Evolutionary conservation across 257 asterid genomes (phyloP).

Genomic region (Solanum neorickii): DNA sequence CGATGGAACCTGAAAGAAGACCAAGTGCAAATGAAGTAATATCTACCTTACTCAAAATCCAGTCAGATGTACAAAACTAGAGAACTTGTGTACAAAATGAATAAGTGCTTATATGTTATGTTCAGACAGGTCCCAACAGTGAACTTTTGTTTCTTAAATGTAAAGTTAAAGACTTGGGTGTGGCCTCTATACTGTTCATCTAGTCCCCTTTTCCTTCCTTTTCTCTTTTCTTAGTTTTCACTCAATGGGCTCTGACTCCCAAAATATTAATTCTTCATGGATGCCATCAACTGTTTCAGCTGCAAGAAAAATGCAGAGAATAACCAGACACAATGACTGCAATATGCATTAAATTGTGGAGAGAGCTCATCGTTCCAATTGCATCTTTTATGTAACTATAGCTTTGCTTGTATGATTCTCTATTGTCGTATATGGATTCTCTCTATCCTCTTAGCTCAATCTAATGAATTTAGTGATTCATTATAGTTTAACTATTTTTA

Average conservation of each 20-base stretch:
- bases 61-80: conserved; percentile 30
- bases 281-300: background rate
- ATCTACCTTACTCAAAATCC: conserved; percentile 37
- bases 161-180: background rate
- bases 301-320: background rate
- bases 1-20: conserved; percentile 30
- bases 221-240: background rate
- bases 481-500: background rate
- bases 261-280: background rate
- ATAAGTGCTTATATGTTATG: background rate
- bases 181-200: background rate
- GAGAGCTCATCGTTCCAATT: background rate
- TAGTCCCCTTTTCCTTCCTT: background rate
- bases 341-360: background rate
- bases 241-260: background rate
- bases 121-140: background rate
- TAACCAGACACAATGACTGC: background rate
- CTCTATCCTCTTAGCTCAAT: background rate
- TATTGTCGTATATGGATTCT: background rate
- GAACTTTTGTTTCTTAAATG: background rate
- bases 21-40: conserved; percentile 40
- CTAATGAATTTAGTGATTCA: background rate
- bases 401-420: background rate
- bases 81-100: conserved; percentile 10
- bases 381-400: background rate